Conservation (phyloP, 169 alveolate genomes). For the Plasmodium coatneyi region DNA sequence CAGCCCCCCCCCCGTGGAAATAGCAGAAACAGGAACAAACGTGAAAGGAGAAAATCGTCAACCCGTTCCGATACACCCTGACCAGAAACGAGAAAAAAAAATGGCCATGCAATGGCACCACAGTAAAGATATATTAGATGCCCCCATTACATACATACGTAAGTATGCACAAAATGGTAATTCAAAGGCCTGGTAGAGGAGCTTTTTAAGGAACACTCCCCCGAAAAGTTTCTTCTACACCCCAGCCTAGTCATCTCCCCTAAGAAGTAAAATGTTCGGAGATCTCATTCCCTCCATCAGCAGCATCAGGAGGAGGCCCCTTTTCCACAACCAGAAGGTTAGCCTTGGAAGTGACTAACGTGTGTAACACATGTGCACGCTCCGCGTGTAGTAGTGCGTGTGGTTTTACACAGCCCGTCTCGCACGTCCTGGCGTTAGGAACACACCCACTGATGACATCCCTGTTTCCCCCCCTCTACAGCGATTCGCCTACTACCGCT, state of each 20-base stretch:
- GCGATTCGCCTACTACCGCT: slow-evolving; percentile 85
- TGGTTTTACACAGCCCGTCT: neutral
- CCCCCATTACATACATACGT: neutral
- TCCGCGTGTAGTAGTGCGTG: neutral
- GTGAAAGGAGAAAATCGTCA: neutral
- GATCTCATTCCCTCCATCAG: neutral
- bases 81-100: slow-evolving; percentile 3
- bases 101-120: neutral
- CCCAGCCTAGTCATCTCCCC: neutral
- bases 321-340: slow-evolving; percentile 1
- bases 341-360: neutral
- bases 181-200: neutral
- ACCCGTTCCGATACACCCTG: neutral
- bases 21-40: neutral
- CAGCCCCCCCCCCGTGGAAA: neutral
- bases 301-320: neutral
- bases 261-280: neutral
- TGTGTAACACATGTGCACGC: neutral
- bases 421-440: neutral
- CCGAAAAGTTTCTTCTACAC: neutral
- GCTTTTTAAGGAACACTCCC: neutral
- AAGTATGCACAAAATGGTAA: neutral
- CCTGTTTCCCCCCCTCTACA: slow-evolving; percentile 3
- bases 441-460: neutral
- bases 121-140: neutral